Evolutionary conservation across 192 early-diverging fungal species (phyloP).

Genomic region (Entophlyctis luteolus): DNA sequence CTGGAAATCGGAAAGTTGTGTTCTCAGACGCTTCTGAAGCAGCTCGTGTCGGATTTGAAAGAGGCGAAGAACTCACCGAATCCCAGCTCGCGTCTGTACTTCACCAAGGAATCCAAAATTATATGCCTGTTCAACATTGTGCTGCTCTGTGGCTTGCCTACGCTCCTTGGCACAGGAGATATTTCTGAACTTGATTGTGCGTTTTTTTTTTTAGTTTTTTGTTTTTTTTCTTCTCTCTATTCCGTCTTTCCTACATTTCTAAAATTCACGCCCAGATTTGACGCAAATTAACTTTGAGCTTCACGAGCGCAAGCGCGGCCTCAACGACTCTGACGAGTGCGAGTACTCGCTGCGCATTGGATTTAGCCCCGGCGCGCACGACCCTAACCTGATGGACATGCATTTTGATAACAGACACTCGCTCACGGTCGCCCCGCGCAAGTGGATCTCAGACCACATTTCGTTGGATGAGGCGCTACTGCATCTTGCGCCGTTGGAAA

Average conservation of each 20-base stretch:
- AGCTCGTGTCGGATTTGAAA: slow-evolving; percentile 75
- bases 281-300: slow-evolving; percentile 98
- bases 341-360: slow-evolving; percentile 89
- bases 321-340: slow-evolving; percentile 42
- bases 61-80: slow-evolving; percentile 46
- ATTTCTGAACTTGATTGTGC: slow-evolving; percentile 90
- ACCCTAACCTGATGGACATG: slow-evolving; percentile 84
- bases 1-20: slow-evolving; percentile 80
- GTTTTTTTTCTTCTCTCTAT: background rate
- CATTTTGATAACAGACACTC: slow-evolving; percentile 81
- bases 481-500: background rate
- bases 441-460: slow-evolving; percentile 83
- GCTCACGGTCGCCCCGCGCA: slow-evolving; percentile 75
- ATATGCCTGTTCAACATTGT: slow-evolving; percentile 90
- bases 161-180: slow-evolving; percentile 47
- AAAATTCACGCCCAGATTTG: slow-evolving; percentile 75
- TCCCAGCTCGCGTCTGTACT: slow-evolving; percentile 78
- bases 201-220: slow-evolving; percentile 25
- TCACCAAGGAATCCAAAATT: slow-evolving; percentile 93
- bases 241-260: too few species aligned
- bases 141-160: slow-evolving; percentile 78
- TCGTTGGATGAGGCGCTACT: slow-evolving; percentile 56
- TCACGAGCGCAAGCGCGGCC: slow-evolving; percentile 70
- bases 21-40: slow-evolving; percentile 68
- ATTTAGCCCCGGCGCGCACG: slow-evolving; percentile 87